A percentile compares a stretch with the other conserved stretches of the same genome.
Conservation (phyloP, 257 asterid genomes). For the Eucommia ulmoides region DNA sequence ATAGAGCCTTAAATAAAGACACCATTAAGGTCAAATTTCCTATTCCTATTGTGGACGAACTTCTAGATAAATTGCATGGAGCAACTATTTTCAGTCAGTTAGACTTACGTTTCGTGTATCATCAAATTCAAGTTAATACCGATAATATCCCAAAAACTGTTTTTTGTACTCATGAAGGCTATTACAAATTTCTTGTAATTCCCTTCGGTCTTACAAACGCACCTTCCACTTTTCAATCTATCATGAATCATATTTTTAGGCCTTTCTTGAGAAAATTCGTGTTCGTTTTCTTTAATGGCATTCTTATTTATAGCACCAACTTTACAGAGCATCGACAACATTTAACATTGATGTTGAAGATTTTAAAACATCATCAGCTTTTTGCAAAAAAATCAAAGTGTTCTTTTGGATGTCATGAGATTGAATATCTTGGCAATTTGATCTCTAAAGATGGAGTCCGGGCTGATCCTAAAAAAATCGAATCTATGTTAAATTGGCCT, state of each 20-base stretch:
- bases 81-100: background rate
- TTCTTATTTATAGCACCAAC: background rate
- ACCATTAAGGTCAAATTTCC: background rate
- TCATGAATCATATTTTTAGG: background rate
- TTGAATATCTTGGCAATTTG: background rate
- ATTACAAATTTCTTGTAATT: no score
- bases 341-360: background rate
- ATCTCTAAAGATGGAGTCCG: background rate
- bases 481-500: background rate
- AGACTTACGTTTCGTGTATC: background rate
- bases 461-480: background rate
- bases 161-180: background rate
- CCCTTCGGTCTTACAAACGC: no score
- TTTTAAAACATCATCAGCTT: background rate
- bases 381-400: background rate
- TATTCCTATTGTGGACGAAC: background rate
- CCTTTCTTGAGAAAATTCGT: background rate
- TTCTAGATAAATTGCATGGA: background rate
- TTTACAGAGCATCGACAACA: background rate
- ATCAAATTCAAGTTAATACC: background rate
- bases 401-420: background rate
- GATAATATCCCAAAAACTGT: background rate
- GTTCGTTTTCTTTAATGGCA: background rate
- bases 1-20: background rate
- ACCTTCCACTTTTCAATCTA: no score